Conservation (phyloP, 2,329 filamentous ascomycete genomes). For the Pseudogymnoascus sp. region DNA sequence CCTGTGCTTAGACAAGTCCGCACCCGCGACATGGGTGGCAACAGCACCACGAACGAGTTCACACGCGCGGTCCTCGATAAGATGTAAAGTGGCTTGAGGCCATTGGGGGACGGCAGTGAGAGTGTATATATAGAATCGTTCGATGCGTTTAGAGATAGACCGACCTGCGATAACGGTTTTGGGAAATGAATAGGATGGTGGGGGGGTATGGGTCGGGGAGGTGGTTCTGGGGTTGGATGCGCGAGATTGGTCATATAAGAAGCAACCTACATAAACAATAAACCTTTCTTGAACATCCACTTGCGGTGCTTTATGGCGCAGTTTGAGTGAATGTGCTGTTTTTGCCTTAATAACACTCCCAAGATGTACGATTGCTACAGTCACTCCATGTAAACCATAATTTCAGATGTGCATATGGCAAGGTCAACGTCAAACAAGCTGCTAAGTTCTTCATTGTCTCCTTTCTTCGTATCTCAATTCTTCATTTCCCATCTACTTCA, state of each 20-base stretch:
- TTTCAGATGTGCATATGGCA: not conserved
- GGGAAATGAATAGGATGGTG: not conserved
- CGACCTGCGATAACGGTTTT: not conserved
- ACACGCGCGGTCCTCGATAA: slow-evolving; percentile 88
- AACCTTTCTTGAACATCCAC: not conserved
- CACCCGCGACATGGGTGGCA: slow-evolving; percentile 94
- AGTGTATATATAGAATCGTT: slow-evolving; percentile 1
- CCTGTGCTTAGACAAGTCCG: slow-evolving; percentile 59
- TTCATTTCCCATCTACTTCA: not conserved
- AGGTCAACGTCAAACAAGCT: not conserved
- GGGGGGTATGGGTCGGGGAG: not conserved
- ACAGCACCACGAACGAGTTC: slow-evolving; percentile 86
- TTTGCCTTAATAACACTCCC: not conserved
- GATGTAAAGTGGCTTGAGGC: slow-evolving; percentile 60
- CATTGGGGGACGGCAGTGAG: not conserved
- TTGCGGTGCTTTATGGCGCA: not conserved
- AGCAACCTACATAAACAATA: not conserved
- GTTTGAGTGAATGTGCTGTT: not conserved
- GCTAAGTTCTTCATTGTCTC: not conserved
- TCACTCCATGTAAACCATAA: not conserved
- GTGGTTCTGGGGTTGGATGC: not conserved
- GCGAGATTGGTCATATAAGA: not conserved
- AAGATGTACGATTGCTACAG: not conserved
- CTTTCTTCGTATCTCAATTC: not conserved
- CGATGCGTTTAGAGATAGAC: not conserved